Conservation (phyloP, 2,329 filamentous ascomycete species). For the Leptographium wingfieldii region DNA sequence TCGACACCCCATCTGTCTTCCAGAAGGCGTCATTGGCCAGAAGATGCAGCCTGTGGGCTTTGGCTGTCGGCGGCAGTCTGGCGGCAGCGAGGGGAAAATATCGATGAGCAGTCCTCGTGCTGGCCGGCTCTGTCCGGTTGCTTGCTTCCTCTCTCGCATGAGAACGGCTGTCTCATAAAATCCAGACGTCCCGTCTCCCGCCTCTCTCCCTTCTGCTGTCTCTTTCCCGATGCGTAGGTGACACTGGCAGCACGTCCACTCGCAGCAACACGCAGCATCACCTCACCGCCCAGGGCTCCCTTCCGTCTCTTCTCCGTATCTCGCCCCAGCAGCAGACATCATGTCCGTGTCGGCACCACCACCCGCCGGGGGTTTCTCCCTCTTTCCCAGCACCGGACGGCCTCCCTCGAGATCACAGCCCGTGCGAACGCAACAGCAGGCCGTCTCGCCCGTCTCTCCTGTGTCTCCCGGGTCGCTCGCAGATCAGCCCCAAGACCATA, state of each 20-base stretch:
- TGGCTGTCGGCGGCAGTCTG: too few relatives aligned
- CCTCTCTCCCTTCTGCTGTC: background rate
- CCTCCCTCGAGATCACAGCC: constrained; percentile 30
- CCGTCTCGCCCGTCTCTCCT: background rate
- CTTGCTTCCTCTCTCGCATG: background rate
- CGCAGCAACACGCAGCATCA: too few relatives aligned
- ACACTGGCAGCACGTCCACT: too few relatives aligned
- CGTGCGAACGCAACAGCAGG: constrained; percentile 3
- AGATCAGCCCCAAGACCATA: background rate
- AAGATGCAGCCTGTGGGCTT: too few relatives aligned
- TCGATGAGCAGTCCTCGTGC: too few relatives aligned
- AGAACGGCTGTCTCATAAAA: background rate
- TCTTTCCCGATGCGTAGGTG: too few relatives aligned
- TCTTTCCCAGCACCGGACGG: constrained; percentile 41
- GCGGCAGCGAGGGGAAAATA: too few relatives aligned
- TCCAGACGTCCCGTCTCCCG: constrained; percentile 3
- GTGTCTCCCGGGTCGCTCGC: background rate
- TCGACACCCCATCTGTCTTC: too few relatives aligned
- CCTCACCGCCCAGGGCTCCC: background rate
- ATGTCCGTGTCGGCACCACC: constrained; percentile 27
- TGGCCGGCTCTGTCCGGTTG: background rate
- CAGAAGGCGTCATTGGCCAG: too few relatives aligned
- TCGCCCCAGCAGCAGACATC: background rate
- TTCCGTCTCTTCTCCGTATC: background rate
- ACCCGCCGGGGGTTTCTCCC: constrained; percentile 38